These are phyloP conservation scores for Melampsora americana DNA, from an alignment of 1,284 basidiomycete genomes.

Conservation along the genomic window DNA sequence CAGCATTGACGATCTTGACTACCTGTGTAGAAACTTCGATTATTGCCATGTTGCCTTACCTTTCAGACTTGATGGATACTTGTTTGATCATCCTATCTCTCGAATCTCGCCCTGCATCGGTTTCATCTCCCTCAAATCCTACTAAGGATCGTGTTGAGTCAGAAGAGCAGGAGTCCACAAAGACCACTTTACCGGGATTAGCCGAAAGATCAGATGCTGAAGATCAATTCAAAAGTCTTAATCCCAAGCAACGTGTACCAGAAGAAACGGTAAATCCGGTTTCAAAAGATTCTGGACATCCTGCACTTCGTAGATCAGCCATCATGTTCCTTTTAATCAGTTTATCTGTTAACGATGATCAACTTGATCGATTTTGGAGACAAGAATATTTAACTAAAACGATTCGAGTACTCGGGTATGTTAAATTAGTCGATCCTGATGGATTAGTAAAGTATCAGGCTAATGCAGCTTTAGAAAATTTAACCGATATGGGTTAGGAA, in stretches of 20 bases:
- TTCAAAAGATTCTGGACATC: conserved; percentile 13
- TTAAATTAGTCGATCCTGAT: conserved; percentile 1
- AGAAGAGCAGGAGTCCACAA: neutral
- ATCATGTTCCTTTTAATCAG: conserved; percentile 1
- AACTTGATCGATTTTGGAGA: neutral
- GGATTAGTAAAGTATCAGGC: neutral
- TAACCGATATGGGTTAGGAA: neutral
- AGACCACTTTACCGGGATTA: neutral
- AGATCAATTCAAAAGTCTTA: neutral
- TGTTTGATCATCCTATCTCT: conserved; percentile 19
- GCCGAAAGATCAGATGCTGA: neutral
- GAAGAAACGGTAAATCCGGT: neutral
- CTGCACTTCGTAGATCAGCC: conserved; percentile 8
- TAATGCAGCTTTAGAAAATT: neutral
- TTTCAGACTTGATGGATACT: conserved; percentile 18
- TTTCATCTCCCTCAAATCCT: neutral
- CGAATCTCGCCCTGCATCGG: neutral
- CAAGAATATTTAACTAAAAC: neutral
- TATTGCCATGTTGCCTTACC: conserved; percentile 4
- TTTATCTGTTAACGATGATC: neutral
- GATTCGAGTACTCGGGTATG: neutral
- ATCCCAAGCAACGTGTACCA: neutral
- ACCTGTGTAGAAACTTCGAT: conserved; percentile 23
- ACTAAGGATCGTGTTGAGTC: neutral
- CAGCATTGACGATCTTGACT: conserved; percentile 17